phyloP scores from a whole-genome alignment of 345 rosid genomes.

The Physaria fendleri region DNA sequence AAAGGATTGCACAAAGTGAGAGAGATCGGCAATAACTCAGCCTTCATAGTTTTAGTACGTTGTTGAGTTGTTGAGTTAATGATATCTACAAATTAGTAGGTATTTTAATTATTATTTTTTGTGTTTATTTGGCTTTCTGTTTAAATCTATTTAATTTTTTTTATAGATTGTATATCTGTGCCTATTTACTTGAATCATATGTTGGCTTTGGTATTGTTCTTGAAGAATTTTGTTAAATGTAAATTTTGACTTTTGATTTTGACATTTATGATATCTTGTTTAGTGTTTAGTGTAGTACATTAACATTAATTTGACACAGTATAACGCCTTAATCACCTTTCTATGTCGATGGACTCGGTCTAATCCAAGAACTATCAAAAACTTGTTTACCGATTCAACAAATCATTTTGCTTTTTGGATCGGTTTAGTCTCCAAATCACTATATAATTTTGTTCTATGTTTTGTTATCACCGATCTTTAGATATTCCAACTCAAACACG shows the following conservation, averaged over 20 bases:
- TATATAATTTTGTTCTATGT: too few relatives aligned
- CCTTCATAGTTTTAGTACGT: conserved; percentile 10
- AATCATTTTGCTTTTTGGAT: too few relatives aligned
- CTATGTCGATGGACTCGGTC: too few relatives aligned
- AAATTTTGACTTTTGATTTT: conserved; percentile 19
- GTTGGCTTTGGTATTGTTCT: conserved; percentile 12
- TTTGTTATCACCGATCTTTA: too few relatives aligned
- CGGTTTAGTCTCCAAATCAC: too few relatives aligned
- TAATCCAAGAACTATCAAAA: too few relatives aligned
- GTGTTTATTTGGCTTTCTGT: background rate
- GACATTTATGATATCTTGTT: conserved; percentile 12
- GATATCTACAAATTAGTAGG: background rate
- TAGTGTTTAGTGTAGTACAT: background rate
- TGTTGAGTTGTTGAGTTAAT: conserved; percentile 18
- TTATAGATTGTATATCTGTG: background rate
- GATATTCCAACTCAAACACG: too few relatives aligned
- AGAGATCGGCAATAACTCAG: conserved; percentile 15
- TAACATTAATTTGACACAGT: background rate
- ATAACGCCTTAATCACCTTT: too few relatives aligned
- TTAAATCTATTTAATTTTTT: conserved; percentile 2
- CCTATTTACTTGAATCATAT: background rate
- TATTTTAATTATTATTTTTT: background rate
- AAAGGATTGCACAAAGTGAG: conserved; percentile 22
- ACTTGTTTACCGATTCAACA: too few relatives aligned
- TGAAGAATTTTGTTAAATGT: conserved; percentile 5